Evolutionary conservation across 2,329 filamentous ascomycete genomes (phyloP).

Genomic region (Alternaria solani): DNA sequence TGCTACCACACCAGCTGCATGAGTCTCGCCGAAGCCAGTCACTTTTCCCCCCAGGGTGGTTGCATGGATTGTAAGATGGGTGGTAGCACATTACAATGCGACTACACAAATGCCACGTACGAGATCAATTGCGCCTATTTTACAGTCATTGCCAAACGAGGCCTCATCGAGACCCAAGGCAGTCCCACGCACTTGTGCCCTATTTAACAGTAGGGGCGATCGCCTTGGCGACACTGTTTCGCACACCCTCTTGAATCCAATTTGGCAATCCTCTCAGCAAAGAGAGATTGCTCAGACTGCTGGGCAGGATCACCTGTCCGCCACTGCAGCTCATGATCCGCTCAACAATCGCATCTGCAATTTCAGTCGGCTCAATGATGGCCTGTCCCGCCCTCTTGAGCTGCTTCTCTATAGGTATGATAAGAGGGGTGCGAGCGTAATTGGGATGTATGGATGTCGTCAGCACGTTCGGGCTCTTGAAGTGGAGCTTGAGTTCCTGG

Average conservation of each 20-base stretch:
- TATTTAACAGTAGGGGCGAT: conserved; percentile 24
- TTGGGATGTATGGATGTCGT: conserved; percentile 55
- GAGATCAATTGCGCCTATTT: not conserved
- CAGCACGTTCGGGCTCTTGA: conserved; percentile 52
- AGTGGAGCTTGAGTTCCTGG: conserved; percentile 51
- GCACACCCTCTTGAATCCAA: conserved; percentile 57
- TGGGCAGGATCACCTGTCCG: conserved; percentile 53
- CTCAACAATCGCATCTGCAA: conserved; percentile 53
- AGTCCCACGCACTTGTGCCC: too few species aligned
- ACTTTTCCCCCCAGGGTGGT: not conserved
- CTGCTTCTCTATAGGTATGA: conserved; percentile 40
- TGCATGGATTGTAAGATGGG: not conserved
- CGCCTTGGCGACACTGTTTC: conserved; percentile 29
- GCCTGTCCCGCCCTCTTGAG: conserved; percentile 41
- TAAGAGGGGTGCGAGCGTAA: conserved; percentile 54
- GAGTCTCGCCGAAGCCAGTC: conserved; percentile 9
- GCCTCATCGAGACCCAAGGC: too few species aligned
- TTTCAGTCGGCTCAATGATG: conserved; percentile 50
- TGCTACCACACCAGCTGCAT: conserved; percentile 13
- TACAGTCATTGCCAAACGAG: not conserved
- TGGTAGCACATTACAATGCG: not conserved
- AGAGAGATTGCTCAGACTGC: conserved; percentile 25
- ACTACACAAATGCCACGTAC: not conserved
- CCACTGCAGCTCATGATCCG: conserved; percentile 52
- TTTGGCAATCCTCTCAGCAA: conserved; percentile 56